phyloP scores from a whole-genome alignment of 176 grass and related monocot species.

The Guadua angustifolia region DNA sequence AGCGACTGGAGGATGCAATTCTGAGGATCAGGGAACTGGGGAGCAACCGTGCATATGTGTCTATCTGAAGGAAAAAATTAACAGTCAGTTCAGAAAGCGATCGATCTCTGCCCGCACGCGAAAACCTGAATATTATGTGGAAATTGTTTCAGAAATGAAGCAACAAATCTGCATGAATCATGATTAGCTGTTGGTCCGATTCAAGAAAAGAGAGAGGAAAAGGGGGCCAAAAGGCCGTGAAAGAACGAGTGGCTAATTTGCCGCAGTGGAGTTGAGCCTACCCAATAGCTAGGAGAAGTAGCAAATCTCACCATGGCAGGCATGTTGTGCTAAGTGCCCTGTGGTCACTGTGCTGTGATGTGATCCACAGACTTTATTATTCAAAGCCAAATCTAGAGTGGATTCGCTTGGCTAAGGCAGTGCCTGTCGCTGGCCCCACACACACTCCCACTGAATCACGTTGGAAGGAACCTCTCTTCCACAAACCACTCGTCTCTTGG shows the following conservation, averaged over 20 bases:
- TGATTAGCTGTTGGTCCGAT: background rate
- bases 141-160: background rate
- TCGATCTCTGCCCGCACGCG: background rate
- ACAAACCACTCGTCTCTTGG: background rate
- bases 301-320: background rate
- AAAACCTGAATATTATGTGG: background rate
- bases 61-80: background rate
- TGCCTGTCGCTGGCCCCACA: slow-evolving; percentile 38
- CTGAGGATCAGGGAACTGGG: slow-evolving; percentile 21
- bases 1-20: slow-evolving; percentile 25
- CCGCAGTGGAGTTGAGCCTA: slow-evolving; percentile 11
- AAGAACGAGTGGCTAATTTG: background rate
- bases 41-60: background rate
- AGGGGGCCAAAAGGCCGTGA: background rate
- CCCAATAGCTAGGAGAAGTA: background rate
- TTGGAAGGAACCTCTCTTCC: slow-evolving; percentile 5
- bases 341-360: slow-evolving; percentile 32
- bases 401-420: slow-evolving; percentile 49
- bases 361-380: slow-evolving; percentile 26
- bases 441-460: background rate
- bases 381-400: slow-evolving; percentile 54
- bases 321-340: background rate
- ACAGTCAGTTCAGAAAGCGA: slow-evolving; percentile 7
- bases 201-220: background rate
- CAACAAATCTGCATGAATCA: background rate